A percentile compares a stretch with the other conserved stretches of the same genome.
Evolutionary conservation across 805 yeast species (phyloP).

Genomic region (Yarrowia sp.): DNA sequence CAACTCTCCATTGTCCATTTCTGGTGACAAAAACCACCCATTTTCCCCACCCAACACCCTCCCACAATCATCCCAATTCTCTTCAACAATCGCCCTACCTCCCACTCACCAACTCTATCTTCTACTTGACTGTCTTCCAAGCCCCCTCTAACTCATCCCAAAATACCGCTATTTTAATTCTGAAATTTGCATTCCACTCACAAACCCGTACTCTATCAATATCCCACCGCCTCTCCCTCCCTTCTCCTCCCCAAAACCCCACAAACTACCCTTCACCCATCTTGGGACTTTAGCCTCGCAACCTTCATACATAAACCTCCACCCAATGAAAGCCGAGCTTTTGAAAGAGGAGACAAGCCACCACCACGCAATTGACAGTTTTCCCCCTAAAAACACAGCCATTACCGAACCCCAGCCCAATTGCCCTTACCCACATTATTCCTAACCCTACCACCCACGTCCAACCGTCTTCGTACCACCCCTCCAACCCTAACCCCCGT

Average conservation of each 20-base stretch:
- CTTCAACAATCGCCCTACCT: too few species aligned
- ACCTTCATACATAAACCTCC: not conserved
- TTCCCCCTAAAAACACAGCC: not conserved
- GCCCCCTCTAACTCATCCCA: not conserved
- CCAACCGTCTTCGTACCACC: not conserved
- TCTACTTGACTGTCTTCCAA: not conserved
- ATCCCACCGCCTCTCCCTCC: too few species aligned
- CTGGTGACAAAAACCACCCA: too few species aligned
- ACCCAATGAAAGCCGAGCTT: slow-evolving; percentile 10
- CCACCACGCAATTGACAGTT: not conserved
- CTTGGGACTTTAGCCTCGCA: not conserved
- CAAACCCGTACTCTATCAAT: too few species aligned
- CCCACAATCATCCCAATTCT: too few species aligned
- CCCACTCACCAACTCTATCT: not conserved
- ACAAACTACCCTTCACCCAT: not conserved
- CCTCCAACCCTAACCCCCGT: slow-evolving; percentile 21
- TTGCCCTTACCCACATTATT: not conserved
- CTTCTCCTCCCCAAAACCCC: not conserved
- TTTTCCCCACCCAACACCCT: too few species aligned
- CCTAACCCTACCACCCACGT: not conserved
- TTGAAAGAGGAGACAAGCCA: not conserved
- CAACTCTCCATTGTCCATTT: too few species aligned
- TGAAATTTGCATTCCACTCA: not conserved
- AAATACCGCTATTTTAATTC: not conserved
- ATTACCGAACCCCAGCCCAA: not conserved